Base-by-base conservation (phyloP, 768 basidiomycete species). In the Boletales sp. region DNA sequence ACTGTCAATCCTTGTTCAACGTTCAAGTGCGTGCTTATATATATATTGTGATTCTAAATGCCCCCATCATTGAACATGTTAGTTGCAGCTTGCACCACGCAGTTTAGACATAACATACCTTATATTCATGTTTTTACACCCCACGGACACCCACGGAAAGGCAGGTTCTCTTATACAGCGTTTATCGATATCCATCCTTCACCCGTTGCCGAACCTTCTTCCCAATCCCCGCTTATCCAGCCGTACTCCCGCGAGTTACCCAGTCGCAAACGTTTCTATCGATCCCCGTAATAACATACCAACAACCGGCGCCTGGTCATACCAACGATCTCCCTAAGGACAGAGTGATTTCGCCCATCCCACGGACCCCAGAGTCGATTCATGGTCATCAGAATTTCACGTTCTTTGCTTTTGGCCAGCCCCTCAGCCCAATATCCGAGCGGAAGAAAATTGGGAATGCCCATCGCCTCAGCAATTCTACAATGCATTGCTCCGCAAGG, bases 381-480 rank as follows among this genome's bases (percentile, higher is more conserved):
- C 46, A 49, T 14, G 54, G 42, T 30, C 54, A 54, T 48, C 54
- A 55, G 12, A 55, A 18, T 2, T 9, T 36, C 12, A 3, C n/a
- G 8, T 25, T n/a, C 17, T 36, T 8, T 36, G 10, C 13, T 14
- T 18, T 9, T 31, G 35, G n/a, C 15, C 14, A 15, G 35, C 15
- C n/a, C 35, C 7, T n/a, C 35, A 28, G 14, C 46, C 5, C 8
- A 13, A 8, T 34, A 3, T 42, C 25, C 19, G 12, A 56, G 54
- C 43, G 8, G 44, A 56, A 18, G 53, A 49, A 2, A 55, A 49
- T 14, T 56, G 47, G 47, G 54, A 56, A n/a, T 43, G 50, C 18
- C 54, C 54, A 2, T 56, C 54, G 3, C 53, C 53, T 17, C 53
- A 55, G 31, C 46, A 55, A 8, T 55, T 55, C 39, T 55, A 55